Evolutionary conservation across 2,329 filamentous ascomycete species (phyloP), one percentile per base, ranked within the genome.

Genomic region (Penicillium griseofulvum): DNA sequence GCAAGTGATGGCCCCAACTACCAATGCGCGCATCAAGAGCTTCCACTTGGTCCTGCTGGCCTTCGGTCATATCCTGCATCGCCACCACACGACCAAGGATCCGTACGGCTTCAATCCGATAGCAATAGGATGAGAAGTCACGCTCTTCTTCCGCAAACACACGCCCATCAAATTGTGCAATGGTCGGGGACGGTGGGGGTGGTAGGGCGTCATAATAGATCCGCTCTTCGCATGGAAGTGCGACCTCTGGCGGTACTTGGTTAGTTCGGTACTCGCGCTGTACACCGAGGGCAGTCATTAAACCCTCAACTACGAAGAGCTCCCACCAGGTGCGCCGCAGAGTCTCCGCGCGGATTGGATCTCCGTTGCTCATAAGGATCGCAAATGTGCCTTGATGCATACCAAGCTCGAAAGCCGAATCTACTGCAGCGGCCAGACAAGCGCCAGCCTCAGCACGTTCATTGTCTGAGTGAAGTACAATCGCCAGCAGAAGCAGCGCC

Each of bases 311-410:
- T n/a, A 90, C 82, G 68, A 87, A 93, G 37, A 90, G 66, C 64
- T 84, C 91, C 92, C 92, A 97, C 91, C 91, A 97, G 1, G 91
- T 97, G 55, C 92, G 82, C 17, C 91, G 83, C 83, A 90, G 88
- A 69, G 87, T 90, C 72, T 97, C 92, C 68, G 93, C 89, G 3
- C 92, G 70, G 1, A 91, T 78, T 0, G 84, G 79, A 56, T 88
- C 83, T 5, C 84, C 84, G 28, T 81, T 78, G 16, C 88, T 87
- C 63, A 90, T 79, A 5, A 80, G 73, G 0, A 80, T 74, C 0
- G 90, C 87, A 69, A 86, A 96, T 0, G 82, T 79, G 45, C 83
- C 79, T 10, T 83, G 84, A 68, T 96, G 86, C 72, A 97, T 82
- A 0, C 88, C 87, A 24, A 96, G 81, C 54, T 91, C 84, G 10